These are phyloP conservation scores for Komagataella kurtzmanii DNA, from an alignment of 805 yeast species.

Conservation along the genomic window DNA sequence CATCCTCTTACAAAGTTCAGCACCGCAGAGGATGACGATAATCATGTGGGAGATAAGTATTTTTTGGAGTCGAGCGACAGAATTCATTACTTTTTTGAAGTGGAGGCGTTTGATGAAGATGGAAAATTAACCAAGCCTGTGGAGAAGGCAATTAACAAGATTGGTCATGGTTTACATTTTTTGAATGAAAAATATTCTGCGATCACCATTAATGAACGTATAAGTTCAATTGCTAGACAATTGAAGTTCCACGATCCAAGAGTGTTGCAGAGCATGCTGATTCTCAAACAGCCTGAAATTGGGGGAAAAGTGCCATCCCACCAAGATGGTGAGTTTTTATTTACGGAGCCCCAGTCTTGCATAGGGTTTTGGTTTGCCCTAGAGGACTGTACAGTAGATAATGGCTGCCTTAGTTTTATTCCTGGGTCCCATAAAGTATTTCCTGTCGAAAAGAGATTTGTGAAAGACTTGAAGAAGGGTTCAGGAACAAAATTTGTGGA, in stretches of 20 bases:
- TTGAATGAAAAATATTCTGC: constrained; percentile 32
- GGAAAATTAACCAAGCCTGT: constrained; percentile 42
- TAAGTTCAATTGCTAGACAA: constrained; percentile 35
- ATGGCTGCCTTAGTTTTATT: constrained; percentile 57
- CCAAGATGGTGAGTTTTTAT: constrained; percentile 63
- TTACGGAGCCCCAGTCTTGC: constrained; percentile 58
- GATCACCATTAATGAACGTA: constrained; percentile 37
- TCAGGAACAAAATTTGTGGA: constrained; percentile 45
- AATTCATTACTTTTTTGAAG: constrained; percentile 56
- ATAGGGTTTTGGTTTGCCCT: constrained; percentile 76
- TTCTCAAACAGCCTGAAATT: constrained; percentile 65
- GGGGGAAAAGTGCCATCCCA: constrained; percentile 70
- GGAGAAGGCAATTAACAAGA: constrained; percentile 52
- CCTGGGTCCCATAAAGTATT: constrained; percentile 58
- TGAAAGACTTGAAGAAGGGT: constrained; percentile 31
- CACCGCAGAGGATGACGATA: constrained; percentile 32
- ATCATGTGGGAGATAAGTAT: constrained; percentile 63
- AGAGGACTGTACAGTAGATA: constrained; percentile 52
- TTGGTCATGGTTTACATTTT: constrained; percentile 68
- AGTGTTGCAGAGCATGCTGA: constrained; percentile 67
- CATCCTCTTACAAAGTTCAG: constrained; percentile 67
- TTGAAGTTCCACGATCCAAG: constrained; percentile 50
- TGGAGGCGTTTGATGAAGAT: constrained; percentile 43
- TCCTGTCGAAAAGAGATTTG: constrained; percentile 50
- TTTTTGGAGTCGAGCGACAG: constrained; percentile 60